These are phyloP conservation scores for Trichoderma parareesei DNA, from an alignment of 495 filamentous ascomycete genomes.

Conservation along the genomic window DNA sequence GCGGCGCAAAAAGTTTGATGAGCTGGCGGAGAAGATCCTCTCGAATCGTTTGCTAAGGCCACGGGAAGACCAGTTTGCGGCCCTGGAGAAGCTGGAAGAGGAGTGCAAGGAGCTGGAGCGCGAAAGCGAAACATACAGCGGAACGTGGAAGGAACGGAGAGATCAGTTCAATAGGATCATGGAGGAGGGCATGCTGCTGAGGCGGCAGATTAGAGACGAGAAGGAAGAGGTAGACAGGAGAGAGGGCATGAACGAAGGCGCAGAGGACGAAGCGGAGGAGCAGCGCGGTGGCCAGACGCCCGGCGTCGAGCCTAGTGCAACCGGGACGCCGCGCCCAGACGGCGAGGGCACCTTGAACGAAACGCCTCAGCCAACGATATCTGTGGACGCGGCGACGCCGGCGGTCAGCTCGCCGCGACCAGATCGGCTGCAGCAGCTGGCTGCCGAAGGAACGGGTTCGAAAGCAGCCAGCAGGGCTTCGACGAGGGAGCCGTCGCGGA, in stretches of 20 bases:
- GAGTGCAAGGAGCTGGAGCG: constrained; percentile 83
- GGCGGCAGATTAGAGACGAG: constrained; percentile 83
- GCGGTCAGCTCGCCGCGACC: constrained; percentile 46
- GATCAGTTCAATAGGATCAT: constrained; percentile 88
- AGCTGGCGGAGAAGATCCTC: constrained; percentile 78
- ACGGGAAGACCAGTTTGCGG: constrained; percentile 71
- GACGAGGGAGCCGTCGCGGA: background rate
- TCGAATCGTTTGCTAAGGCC: constrained; percentile 69
- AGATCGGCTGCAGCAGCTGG: constrained; percentile 27
- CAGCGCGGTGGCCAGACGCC: constrained; percentile 30
- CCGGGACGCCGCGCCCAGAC: constrained; percentile 31
- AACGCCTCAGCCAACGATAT: constrained; percentile 40
- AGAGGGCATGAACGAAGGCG: constrained; percentile 77
- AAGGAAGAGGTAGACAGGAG: constrained; percentile 74
- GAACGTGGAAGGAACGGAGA: constrained; percentile 76
- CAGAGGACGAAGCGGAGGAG: constrained; percentile 48
- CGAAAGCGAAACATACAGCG: constrained; percentile 72
- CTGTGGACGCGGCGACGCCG: constrained; percentile 57
- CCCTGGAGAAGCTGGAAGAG: constrained; percentile 68
- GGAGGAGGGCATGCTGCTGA: constrained; percentile 78
- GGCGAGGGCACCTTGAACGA: constrained; percentile 29
- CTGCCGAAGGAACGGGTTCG: background rate
- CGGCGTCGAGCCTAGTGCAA: constrained; percentile 30
- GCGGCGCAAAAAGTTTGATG: constrained; percentile 78
- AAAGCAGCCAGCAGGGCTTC: background rate